Percentiles rank a stretch among this genome's conserved stretches.
Evolutionary conservation across 257 asterid genomes (phyloP).

Genomic region (Lantana camara): DNA sequence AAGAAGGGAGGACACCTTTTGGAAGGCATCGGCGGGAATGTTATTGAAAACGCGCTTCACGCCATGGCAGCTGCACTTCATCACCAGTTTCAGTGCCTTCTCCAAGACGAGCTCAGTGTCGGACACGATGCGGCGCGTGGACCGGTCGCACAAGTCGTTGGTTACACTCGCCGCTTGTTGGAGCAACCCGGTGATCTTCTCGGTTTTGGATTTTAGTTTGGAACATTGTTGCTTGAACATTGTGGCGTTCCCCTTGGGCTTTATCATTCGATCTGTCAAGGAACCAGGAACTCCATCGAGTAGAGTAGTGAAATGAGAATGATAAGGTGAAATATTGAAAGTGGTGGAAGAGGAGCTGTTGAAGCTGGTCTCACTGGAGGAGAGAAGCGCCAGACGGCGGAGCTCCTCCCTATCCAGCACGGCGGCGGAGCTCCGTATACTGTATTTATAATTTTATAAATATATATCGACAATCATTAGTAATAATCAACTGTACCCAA

Average conservation of each 20-base stretch:
- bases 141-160: constrained; percentile 69
- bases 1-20: constrained; percentile 56
- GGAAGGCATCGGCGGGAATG: constrained; percentile 70
- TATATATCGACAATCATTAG: no score
- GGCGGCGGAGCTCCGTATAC: no score
- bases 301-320: no score
- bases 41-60: constrained; percentile 71
- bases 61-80: constrained; percentile 63
- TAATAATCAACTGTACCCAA: no score
- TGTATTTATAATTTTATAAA: no score
- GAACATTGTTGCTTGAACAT: constrained; percentile 67
- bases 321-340: no score
- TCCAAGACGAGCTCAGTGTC: constrained; percentile 66
- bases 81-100: constrained; percentile 48
- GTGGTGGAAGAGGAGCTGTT: no score
- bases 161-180: constrained; percentile 80
- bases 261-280: constrained; percentile 56
- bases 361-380: no score
- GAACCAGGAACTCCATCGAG: no score
- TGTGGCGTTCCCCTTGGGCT: constrained; percentile 62
- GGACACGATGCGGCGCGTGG: constrained; percentile 78
- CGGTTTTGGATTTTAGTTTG: constrained; percentile 64
- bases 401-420: no score
- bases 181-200: constrained; percentile 64
- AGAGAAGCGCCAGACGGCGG: no score